Conservation (phyloP, 306 rosid genomes). For the Oemleria cerasiformis region DNA sequence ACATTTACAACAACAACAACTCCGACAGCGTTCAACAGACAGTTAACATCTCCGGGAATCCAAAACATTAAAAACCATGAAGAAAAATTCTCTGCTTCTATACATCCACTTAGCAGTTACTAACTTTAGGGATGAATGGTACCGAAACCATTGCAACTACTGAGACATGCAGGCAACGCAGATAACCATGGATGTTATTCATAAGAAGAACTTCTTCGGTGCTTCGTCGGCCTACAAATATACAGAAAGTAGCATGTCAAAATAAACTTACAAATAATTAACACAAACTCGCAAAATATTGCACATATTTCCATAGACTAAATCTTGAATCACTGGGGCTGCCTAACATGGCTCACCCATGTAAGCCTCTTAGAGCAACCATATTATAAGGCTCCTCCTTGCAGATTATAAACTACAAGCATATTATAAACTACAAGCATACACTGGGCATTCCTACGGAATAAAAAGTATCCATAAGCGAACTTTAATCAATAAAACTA, state of each 20-base stretch:
- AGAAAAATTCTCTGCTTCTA: constrained; percentile 18
- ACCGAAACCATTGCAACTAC: constrained; percentile 30
- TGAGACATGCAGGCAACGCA: constrained; percentile 18
- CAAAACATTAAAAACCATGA: constrained; percentile 13
- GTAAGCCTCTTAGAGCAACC: neutral
- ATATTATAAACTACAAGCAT: constrained; percentile 2
- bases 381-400: constrained; percentile 1
- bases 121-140: constrained; percentile 17
- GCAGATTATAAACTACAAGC: constrained; percentile 10
- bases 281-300: neutral
- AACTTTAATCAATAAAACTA: neutral
- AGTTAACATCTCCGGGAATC: neutral
- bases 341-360: neutral
- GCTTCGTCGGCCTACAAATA: constrained; percentile 22
- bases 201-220: constrained; percentile 16
- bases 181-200: constrained; percentile 27
- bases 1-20: constrained; percentile 18
- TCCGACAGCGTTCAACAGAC: constrained; percentile 5
- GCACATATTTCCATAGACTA: neutral
- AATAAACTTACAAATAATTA: neutral
- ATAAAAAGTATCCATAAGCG: neutral
- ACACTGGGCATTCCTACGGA: neutral
- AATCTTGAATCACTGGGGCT: neutral
- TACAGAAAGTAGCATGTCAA: constrained; percentile 20
- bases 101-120: constrained; percentile 22